phyloP scores from a whole-genome alignment of 2,329 filamentous ascomycete species.

The Biscogniauxia mediterranea region DNA sequence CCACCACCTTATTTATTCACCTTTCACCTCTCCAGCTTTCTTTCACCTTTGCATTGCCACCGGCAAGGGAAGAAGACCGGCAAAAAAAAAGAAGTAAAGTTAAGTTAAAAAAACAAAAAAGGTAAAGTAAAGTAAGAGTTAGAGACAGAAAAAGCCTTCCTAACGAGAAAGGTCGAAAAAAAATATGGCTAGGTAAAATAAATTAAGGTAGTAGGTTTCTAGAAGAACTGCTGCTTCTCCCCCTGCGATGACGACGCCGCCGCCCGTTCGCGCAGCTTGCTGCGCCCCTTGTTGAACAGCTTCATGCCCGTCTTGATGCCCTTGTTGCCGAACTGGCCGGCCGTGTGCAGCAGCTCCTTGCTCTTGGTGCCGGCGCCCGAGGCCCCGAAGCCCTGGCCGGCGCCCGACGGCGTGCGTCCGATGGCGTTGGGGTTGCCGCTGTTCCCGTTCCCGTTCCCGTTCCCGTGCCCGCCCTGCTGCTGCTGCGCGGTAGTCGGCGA shows the following conservation, averaged over 20 bases:
- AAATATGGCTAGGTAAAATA: conserved; percentile 27
- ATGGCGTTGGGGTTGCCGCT: conserved; percentile 31
- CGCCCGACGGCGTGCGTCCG: conserved; percentile 30
- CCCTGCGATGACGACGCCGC: too few species aligned
- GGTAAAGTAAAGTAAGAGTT: too few species aligned
- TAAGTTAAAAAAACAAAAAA: too few species aligned
- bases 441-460: too few species aligned
- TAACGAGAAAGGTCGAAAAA: too few species aligned
- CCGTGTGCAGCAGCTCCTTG: conserved; percentile 84
- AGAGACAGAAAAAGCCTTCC: too few species aligned
- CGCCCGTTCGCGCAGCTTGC: conserved; percentile 65
- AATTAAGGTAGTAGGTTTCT: conserved; percentile 37
- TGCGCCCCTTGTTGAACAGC: conserved; percentile 85
- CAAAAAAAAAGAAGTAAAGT: too few species aligned
- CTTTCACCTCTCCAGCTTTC: too few species aligned
- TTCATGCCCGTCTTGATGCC: conserved; percentile 90
- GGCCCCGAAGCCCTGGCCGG: conserved; percentile 46
- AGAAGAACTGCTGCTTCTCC: conserved; percentile 86
- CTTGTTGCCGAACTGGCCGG: conserved; percentile 86
- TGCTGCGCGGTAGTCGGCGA: conserved; percentile 12
- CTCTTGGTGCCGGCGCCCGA: conserved; percentile 73
- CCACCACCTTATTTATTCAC: too few species aligned
- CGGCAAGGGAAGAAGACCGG: too few species aligned
- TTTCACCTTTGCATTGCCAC: too few species aligned
- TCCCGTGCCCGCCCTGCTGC: too few species aligned